Conservation (phyloP, 169 alveolate species). For the Eimeria necatrix region DNA sequence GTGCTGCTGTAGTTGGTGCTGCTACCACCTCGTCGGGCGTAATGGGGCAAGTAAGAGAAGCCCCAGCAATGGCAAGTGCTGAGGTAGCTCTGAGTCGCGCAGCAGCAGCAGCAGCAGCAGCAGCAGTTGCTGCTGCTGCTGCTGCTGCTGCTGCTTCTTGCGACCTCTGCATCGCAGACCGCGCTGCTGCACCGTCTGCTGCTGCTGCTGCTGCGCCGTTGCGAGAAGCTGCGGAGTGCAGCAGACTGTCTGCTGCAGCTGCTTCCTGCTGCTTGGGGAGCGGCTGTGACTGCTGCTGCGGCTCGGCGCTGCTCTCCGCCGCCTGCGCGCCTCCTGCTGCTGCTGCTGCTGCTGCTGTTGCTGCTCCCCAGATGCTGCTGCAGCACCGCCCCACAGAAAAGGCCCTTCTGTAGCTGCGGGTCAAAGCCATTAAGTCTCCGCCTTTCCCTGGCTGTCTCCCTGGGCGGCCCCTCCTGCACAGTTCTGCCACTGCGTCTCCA, state of each 20-base stretch:
- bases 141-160: background rate
- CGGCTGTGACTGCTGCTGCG: conserved; percentile 1
- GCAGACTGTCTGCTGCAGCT: background rate
- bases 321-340: conserved; percentile 42
- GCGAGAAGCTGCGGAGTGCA: background rate
- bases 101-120: conserved; percentile 1
- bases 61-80: background rate
- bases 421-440: background rate
- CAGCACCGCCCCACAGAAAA: background rate
- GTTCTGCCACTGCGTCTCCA: background rate
- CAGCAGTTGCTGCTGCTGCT: conserved; percentile 1
- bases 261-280: background rate
- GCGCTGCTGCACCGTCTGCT: conserved; percentile 2
- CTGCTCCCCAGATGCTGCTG: background rate
- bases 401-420: background rate
- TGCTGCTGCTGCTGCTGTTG: background rate
- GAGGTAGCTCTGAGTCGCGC: background rate
- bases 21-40: background rate
- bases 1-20: background rate
- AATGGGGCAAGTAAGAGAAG: background rate
- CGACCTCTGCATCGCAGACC: background rate
- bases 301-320: background rate
- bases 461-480: background rate
- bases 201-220: background rate
- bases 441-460: background rate